A percentile compares a stretch with the other conserved stretches of the same genome.
phyloP scores from a whole-genome alignment of 1,139 yeast genomes.

The Candida freyschussii region DNA sequence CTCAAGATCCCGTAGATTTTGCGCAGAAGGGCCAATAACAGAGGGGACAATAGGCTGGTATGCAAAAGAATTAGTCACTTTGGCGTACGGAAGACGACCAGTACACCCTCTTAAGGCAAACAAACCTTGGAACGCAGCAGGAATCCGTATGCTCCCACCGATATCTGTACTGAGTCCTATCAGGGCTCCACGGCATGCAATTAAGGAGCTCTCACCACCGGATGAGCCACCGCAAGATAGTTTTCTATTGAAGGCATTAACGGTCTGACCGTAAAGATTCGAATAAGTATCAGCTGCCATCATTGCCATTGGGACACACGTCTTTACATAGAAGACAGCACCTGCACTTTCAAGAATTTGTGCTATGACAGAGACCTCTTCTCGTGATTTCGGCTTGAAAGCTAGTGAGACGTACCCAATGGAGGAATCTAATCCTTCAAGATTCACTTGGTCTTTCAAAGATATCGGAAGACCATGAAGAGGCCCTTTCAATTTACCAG shows the following conservation, averaged over 20 bases:
- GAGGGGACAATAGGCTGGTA: slow-evolving; percentile 54
- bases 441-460: slow-evolving; percentile 46
- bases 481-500: slow-evolving; percentile 45
- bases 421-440: slow-evolving; percentile 42
- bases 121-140: slow-evolving; percentile 50
- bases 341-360: slow-evolving; percentile 41
- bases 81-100: slow-evolving; percentile 45
- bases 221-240: slow-evolving; percentile 50
- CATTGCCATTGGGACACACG: slow-evolving; percentile 53
- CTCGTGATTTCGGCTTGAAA: slow-evolving; percentile 30
- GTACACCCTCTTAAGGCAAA: slow-evolving; percentile 50
- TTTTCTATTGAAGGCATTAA: slow-evolving; percentile 38
- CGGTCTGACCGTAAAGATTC: slow-evolving; percentile 41
- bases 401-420: slow-evolving; percentile 42
- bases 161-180: slow-evolving; percentile 61
- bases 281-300: slow-evolving; percentile 44
- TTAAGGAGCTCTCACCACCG: slow-evolving; percentile 48
- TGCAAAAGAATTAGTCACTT: slow-evolving; percentile 48
- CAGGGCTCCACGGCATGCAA: slow-evolving; percentile 49
- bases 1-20: slow-evolving; percentile 59
- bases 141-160: slow-evolving; percentile 59
- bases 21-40: slow-evolving; percentile 54
- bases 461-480: slow-evolving; percentile 70
- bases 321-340: slow-evolving; percentile 51
- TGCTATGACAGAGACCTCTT: slow-evolving; percentile 39